Evolutionary conservation across 495 filamentous ascomycete genomes (phyloP).

Genomic region (Cenococcum geophilum): DNA sequence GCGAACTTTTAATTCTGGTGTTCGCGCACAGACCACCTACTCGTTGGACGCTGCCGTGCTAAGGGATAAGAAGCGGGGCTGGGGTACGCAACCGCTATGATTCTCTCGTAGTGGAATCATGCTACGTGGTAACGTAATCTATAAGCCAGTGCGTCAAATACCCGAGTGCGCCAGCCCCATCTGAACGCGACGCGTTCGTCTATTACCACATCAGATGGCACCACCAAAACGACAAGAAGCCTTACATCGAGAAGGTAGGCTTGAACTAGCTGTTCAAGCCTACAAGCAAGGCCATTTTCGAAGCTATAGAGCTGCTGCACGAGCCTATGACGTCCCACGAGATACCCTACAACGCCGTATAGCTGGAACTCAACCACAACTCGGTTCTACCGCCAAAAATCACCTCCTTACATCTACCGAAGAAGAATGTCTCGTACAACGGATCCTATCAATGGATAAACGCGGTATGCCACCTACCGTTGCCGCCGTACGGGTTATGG

Average conservation of each 20-base stretch:
- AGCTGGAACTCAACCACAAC: not conserved
- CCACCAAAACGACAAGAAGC: not conserved
- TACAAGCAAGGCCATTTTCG: too few relatives aligned
- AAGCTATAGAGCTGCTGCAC: not conserved
- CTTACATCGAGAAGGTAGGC: not conserved
- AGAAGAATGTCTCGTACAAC: not conserved
- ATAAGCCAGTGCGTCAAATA: too few relatives aligned
- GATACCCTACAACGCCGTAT: not conserved
- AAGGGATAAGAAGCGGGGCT: too few relatives aligned
- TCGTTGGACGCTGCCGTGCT: too few relatives aligned
- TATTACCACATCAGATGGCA: not conserved
- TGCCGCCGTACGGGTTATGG: not conserved
- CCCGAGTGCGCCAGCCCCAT: too few relatives aligned
- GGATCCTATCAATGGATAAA: not conserved
- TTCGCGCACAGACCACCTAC: too few relatives aligned
- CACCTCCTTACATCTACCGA: not conserved
- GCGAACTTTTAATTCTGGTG: too few relatives aligned
- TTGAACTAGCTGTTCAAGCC: too few relatives aligned
- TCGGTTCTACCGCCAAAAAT: not conserved
- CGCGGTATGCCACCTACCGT: not conserved
- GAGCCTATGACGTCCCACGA: not conserved
- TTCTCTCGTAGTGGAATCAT: too few relatives aligned
- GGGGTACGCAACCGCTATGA: too few relatives aligned
- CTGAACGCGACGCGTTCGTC: not conserved
- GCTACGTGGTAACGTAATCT: too few relatives aligned